Conservation (phyloP, 2,329 filamentous ascomycete species). For the Ophiostoma fasciatum region DNA sequence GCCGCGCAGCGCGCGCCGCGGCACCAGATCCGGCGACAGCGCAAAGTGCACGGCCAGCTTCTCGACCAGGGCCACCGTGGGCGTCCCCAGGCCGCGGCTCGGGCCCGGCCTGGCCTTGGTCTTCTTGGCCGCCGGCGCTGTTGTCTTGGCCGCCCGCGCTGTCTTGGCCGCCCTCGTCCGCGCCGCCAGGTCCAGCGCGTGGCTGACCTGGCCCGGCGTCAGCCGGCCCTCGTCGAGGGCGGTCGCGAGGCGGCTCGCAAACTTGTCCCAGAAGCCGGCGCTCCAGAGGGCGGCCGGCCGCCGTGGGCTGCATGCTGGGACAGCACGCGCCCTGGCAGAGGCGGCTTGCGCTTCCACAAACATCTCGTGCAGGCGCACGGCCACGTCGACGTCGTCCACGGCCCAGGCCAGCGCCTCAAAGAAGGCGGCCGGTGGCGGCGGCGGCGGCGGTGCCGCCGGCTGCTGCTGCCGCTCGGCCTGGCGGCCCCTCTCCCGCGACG, state of each 20-base stretch:
- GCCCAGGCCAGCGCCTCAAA: conserved; percentile 13
- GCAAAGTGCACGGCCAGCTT: conserved; percentile 11
- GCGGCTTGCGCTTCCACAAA: conserved; percentile 1
- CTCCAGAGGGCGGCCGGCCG: conserved; percentile 9
- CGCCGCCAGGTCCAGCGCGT: conserved; percentile 6
- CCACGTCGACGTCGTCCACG: conserved; percentile 10
- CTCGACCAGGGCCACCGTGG: conserved; percentile 12
- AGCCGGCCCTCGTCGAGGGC: conserved; percentile 5
- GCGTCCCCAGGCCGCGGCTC: background rate
- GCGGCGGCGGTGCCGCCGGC: background rate
- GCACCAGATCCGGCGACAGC: conserved; percentile 10
- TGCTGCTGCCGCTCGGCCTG: background rate
- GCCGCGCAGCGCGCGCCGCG: conserved; percentile 16
- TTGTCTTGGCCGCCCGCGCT: background rate
- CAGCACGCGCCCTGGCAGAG: too few relatives aligned
- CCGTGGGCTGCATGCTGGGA: too few relatives aligned
- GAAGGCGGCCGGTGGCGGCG: conserved; percentile 11
- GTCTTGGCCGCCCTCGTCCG: background rate
- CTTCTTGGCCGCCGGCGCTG: background rate
- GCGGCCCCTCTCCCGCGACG: background rate
- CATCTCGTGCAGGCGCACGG: conserved; percentile 12
- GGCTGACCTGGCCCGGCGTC: conserved; percentile 5
- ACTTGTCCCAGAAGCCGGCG: conserved; percentile 14
- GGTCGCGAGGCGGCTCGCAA: conserved; percentile 4
- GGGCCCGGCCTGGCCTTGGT: background rate